phyloP scores from a whole-genome alignment of 768 basidiomycete genomes.

The Lactarius hatsudake region DNA sequence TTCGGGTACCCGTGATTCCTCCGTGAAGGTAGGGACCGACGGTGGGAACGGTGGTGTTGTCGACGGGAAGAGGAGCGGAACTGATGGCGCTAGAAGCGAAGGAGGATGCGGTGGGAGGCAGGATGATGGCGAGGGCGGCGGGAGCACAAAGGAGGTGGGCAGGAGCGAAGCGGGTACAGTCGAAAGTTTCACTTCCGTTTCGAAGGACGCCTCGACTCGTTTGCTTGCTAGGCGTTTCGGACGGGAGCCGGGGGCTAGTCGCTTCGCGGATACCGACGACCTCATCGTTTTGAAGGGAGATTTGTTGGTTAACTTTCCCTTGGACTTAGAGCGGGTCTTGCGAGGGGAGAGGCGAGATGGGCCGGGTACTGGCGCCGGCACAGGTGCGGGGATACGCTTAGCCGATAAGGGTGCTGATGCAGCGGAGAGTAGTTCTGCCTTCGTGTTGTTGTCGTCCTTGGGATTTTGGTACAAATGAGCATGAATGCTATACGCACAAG shows the following conservation, averaged over 20 bases:
- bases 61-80: constrained; percentile 10
- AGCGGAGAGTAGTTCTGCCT: neutral
- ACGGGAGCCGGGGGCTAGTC: constrained; percentile 35
- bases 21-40: neutral
- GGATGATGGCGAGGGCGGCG: constrained; percentile 72
- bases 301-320: constrained; percentile 10
- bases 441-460: neutral
- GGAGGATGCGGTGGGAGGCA: constrained; percentile 52
- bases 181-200: constrained; percentile 50
- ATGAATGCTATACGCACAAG: neutral
- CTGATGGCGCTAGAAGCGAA: constrained; percentile 34
- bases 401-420: neutral
- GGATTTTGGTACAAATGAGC: neutral
- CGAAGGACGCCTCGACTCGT: constrained; percentile 43
- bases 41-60: constrained; percentile 23
- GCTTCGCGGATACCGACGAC: constrained; percentile 37
- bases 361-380: constrained; percentile 4
- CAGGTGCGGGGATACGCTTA: neutral
- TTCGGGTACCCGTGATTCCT: neutral
- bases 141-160: constrained; percentile 71
- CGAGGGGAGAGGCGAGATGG: constrained; percentile 16
- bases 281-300: constrained; percentile 18
- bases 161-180: constrained; percentile 39
- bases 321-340: constrained; percentile 23
- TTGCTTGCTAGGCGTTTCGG: constrained; percentile 25